Evolutionary conservation across 805 yeast species (phyloP).

Genomic region (Cyberlindnera meyerae): DNA sequence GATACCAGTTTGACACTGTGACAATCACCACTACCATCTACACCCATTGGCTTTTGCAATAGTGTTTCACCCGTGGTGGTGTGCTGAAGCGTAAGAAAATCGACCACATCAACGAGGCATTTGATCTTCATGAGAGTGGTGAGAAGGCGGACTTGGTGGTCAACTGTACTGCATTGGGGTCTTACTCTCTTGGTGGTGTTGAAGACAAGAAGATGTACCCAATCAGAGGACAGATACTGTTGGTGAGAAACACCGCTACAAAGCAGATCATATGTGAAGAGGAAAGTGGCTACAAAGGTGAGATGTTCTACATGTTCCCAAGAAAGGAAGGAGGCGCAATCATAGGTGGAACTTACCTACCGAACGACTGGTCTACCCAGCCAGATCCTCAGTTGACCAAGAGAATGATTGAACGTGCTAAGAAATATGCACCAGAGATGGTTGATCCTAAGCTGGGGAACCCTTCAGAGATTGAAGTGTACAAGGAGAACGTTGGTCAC

Average conservation of each 20-base stretch:
- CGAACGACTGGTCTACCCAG: constrained; percentile 28
- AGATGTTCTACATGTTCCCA: constrained; percentile 59
- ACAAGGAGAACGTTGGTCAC: constrained; percentile 54
- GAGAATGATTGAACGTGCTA: constrained; percentile 34
- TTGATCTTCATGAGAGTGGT: constrained; percentile 34
- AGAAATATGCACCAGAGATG: constrained; percentile 27
- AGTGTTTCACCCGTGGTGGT: constrained; percentile 44
- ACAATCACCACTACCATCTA: constrained; percentile 58
- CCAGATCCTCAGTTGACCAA: constrained; percentile 41
- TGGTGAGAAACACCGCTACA: constrained; percentile 27
- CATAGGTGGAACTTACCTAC: constrained; percentile 48
- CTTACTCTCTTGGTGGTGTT: constrained; percentile 41
- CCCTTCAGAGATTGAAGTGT: constrained; percentile 38
- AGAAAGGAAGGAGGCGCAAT: constrained; percentile 69
- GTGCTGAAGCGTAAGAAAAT: constrained; percentile 39
- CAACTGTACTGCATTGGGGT: constrained; percentile 54
- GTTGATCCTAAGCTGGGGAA: constrained; percentile 25
- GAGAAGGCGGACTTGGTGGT: constrained; percentile 44
- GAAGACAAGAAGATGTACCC: constrained; percentile 42
- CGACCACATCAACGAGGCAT: constrained; percentile 45
- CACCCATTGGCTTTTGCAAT: constrained; percentile 45
- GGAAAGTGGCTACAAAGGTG: constrained; percentile 33
- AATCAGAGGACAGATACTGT: constrained; percentile 56
- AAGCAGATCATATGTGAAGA: constrained; percentile 29
- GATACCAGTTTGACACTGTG: constrained; percentile 47